These are phyloP conservation scores for Tuber umbilicatum DNA, from an alignment of 495 filamentous ascomycete species.

Conservation along the genomic window DNA sequence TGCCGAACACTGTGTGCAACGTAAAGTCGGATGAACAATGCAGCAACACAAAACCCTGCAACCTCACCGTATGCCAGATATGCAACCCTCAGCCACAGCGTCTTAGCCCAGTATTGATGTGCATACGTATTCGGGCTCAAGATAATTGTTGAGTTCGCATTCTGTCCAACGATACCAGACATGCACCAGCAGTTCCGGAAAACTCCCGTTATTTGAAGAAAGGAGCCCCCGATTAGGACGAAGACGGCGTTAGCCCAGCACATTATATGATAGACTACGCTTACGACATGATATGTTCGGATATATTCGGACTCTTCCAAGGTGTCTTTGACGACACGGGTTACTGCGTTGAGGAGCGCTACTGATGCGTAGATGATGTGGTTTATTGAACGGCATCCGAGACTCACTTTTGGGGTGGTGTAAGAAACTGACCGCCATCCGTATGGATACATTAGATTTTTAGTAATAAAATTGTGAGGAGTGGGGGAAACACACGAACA, in stretches of 20 bases:
- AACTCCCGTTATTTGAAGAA: slow-evolving; percentile 32
- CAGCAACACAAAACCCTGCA: slow-evolving; percentile 24
- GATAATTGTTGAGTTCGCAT: slow-evolving; percentile 22
- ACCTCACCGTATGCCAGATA: slow-evolving; percentile 34
- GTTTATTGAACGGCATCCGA: slow-evolving; percentile 38
- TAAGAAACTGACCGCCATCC: slow-evolving; percentile 20
- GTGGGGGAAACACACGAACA: slow-evolving; percentile 15
- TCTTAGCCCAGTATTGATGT: slow-evolving; percentile 34
- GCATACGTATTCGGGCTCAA: slow-evolving; percentile 31
- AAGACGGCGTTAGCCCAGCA: slow-evolving; percentile 27
- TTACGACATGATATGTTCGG: not conserved
- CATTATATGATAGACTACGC: slow-evolving; percentile 15
- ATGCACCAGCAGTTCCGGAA: slow-evolving; percentile 37
- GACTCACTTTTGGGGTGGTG: slow-evolving; percentile 36
- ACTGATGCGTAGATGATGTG: slow-evolving; percentile 38
- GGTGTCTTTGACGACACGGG: slow-evolving; percentile 28
- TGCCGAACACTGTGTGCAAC: slow-evolving; percentile 25
- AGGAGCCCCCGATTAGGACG: slow-evolving; percentile 30
- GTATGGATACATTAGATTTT: not conserved
- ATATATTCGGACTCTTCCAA: slow-evolving; percentile 6
- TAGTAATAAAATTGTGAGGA: not conserved
- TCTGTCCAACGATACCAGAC: slow-evolving; percentile 24
- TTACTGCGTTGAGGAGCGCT: slow-evolving; percentile 27
- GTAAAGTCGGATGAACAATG: slow-evolving; percentile 24
- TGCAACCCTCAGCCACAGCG: slow-evolving; percentile 32